Conservation (phyloP, 2,329 filamentous ascomycete genomes). For the Colletotrichum sp. region DNA sequence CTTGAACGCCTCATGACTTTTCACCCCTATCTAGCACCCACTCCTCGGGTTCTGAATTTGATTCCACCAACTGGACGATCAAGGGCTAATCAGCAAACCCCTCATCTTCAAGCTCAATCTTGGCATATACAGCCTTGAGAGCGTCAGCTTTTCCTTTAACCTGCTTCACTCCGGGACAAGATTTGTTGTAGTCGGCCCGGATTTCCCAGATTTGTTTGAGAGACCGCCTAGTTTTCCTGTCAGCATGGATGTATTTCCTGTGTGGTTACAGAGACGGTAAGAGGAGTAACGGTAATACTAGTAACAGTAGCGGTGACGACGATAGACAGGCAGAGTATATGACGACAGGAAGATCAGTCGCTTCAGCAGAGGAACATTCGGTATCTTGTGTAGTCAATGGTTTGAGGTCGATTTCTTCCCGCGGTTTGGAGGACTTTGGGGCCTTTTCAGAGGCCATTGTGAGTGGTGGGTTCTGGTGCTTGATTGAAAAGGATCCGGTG, state of each 20-base stretch:
- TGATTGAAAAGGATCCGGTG: background rate
- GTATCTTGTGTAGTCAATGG: no score
- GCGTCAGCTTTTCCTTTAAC: background rate
- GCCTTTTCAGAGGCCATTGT: fast-evolving
- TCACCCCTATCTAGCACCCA: background rate
- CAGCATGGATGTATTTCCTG: fast-evolving
- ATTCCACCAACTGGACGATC: no score
- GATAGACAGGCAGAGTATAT: fast-evolving
- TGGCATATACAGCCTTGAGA: background rate
- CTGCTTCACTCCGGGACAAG: background rate
- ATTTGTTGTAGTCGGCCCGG: fast-evolving
- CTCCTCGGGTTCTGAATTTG: fast-evolving
- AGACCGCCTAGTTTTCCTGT: fast-evolving
- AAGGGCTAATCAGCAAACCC: background rate
- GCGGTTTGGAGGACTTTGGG: fast-evolving
- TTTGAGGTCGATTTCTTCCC: fast-evolving
- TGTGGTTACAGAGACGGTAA: fast-evolving
- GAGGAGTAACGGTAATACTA: fast-evolving
- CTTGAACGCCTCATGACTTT: background rate
- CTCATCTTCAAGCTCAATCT: background rate
- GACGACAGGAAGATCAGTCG: no score
- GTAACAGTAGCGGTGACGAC: fast-evolving
- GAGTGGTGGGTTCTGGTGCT: fast-evolving
- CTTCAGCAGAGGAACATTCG: no score
- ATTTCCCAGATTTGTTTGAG: fast-evolving